Percentiles rank a stretch among this genome's conserved stretches.
These are phyloP conservation scores for Solanum virginianum DNA, from an alignment of 257 asterid genomes.

Conservation along the genomic window DNA sequence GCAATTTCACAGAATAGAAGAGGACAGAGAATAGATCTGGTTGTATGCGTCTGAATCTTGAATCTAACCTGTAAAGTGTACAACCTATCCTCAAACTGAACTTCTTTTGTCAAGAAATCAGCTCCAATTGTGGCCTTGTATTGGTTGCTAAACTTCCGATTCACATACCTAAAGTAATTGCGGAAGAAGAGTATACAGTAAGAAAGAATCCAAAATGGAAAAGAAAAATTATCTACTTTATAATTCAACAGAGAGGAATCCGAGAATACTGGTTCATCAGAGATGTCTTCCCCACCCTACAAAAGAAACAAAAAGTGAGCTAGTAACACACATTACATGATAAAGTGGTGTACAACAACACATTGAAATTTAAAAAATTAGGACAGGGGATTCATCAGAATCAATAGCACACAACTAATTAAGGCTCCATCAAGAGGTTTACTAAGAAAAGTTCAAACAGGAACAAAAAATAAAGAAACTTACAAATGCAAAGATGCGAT, in stretches of 20 bases:
- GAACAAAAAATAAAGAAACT: background rate
- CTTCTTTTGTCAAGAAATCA: slow-evolving; percentile 40
- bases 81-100: slow-evolving; percentile 30
- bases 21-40: background rate
- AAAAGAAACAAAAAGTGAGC: background rate
- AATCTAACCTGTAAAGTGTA: slow-evolving; percentile 27
- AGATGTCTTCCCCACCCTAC: slow-evolving; percentile 49
- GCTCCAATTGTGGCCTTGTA: slow-evolving; percentile 46
- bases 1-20: background rate
- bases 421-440: background rate
- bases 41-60: background rate
- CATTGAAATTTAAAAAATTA: background rate
- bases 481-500: background rate
- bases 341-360: background rate
- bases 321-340: background rate
- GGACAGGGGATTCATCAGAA: background rate
- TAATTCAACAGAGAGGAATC: background rate
- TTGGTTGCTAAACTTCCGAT: slow-evolving; percentile 34
- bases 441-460: background rate
- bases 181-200: background rate
- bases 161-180: slow-evolving; percentile 17
- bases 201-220: background rate
- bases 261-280: slow-evolving; percentile 31
- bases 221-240: background rate
- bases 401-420: background rate